Evolutionary conservation across 345 rosid genomes (phyloP).

Genomic region (Pistacia integerrima): DNA sequence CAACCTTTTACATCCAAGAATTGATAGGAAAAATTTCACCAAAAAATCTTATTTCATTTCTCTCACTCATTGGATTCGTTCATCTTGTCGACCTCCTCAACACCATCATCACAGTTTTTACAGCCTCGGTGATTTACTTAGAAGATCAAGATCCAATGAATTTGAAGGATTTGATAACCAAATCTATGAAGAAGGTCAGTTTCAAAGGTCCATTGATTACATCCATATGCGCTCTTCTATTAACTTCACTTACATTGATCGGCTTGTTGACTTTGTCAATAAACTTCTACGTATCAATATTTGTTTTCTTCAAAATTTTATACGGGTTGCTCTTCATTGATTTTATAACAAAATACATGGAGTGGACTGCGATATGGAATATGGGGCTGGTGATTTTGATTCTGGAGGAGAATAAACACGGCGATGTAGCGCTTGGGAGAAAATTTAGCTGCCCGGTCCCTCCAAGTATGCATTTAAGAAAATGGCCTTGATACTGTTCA

Average conservation of each 20-base stretch:
- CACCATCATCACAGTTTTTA: slow-evolving; percentile 29
- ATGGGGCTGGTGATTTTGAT: slow-evolving; percentile 33
- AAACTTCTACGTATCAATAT: not conserved
- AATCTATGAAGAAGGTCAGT: slow-evolving; percentile 17
- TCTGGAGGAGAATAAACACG: slow-evolving; percentile 38
- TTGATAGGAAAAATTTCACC: slow-evolving; percentile 1
- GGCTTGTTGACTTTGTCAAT: slow-evolving; percentile 2
- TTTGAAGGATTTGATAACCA: slow-evolving; percentile 14
- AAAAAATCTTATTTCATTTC: not conserved
- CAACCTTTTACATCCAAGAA: slow-evolving; percentile 6
- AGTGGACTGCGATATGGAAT: slow-evolving; percentile 48
- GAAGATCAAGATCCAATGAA: slow-evolving; percentile 17
- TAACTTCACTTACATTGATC: slow-evolving; percentile 8
- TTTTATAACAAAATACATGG: slow-evolving; percentile 20
- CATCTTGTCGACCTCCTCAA: slow-evolving; percentile 38
- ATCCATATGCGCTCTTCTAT: slow-evolving; percentile 33
- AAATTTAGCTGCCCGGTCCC: no score
- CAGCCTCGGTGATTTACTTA: slow-evolving; percentile 30
- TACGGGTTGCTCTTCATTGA: not conserved
- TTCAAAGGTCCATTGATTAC: slow-evolving; percentile 45
- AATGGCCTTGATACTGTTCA: no score
- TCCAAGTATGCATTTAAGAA: no score
- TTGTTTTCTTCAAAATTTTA: not conserved
- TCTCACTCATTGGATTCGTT: slow-evolving; percentile 5
- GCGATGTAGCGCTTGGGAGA: slow-evolving; percentile 28